Evolutionary conservation across 1,139 yeast species (phyloP), one percentile per base, ranked within the genome.

Genomic region (Magnusiomyces magnusii): DNA sequence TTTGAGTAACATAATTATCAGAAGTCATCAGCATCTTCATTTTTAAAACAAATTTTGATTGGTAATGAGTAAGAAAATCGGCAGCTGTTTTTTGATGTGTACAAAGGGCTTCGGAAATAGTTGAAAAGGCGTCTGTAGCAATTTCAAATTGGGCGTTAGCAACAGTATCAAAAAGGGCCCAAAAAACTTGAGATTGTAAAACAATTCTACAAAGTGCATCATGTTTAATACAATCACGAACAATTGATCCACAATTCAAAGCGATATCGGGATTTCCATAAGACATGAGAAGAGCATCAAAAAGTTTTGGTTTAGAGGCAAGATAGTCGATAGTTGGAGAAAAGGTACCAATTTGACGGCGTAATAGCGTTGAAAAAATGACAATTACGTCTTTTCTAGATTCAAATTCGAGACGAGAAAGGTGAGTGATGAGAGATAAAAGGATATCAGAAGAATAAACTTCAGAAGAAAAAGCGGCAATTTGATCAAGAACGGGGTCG

Each of bases 301-400:
- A 72, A 10, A 89, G 81, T 60, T 83, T 83, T 2, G 95, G 92
- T 62, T 83, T 81, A 36, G 81, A 76, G 24, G 86, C 74, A 55
- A 93, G 73, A 70, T 91, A 89, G 67, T 92, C 97, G 23, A 90
- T 93, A 0, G 97, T 90, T 31, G 97, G 96, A 25, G 86, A 82
- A 28, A 54, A 55, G 67, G 79, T 82, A 57, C 91, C 93, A 55
- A 84, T 82, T 65, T 87, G 89, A 61, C 96, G 85, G 67, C 95
- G 84, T 62, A 93, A 78, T 57, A 95, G 78, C 2, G 91, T 84
- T 66, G 85, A 82, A 70, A 90, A 91, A 57, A 93, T 72, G 17
- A 82, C 77, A 15, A 84, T 80, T 19, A 90, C 95, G 67, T 88
- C 95, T 69, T 92, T 91, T 60, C 97, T 79, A 50, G 96, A 83